These are phyloP conservation scores for Magnusiomyces ingens DNA, from an alignment of 1,139 yeast species.

Conservation along the genomic window DNA sequence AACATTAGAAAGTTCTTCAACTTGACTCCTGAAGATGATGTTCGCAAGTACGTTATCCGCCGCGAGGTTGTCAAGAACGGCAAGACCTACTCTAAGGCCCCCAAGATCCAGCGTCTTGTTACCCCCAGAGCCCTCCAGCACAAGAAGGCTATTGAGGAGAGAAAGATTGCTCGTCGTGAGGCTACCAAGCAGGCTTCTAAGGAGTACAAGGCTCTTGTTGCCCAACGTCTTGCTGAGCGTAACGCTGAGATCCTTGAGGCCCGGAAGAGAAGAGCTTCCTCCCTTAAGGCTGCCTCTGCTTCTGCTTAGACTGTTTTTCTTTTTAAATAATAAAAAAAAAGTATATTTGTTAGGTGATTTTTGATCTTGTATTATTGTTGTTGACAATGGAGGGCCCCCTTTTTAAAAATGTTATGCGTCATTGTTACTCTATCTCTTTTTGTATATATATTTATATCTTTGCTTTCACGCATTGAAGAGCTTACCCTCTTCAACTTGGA, in stretches of 20 bases:
- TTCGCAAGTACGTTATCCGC: conserved; percentile 92
- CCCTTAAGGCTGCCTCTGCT: conserved; percentile 53
- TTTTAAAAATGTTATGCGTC: too few relatives aligned
- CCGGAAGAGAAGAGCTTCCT: conserved; percentile 99
- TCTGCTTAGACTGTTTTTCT: conserved; percentile 18
- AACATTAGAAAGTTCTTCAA: conserved; percentile 99
- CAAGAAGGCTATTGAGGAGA: conserved; percentile 94
- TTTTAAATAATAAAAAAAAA: conserved; percentile 5
- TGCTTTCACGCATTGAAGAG: too few relatives aligned
- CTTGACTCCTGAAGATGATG: conserved; percentile 95
- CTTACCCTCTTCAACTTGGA: conserved; percentile 2
- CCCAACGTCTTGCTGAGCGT: conserved; percentile 88
- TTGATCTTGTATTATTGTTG: too few relatives aligned
- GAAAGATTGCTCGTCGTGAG: conserved; percentile 95
- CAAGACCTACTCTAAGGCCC: conserved; percentile 99
- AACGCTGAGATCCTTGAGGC: conserved; percentile 59
- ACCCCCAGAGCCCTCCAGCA: conserved; percentile 99
- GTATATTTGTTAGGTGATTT: background rate
- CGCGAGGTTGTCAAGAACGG: conserved; percentile 98
- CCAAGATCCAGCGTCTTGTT: conserved; percentile 99
- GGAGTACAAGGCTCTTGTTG: conserved; percentile 98
- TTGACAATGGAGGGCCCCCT: too few relatives aligned
- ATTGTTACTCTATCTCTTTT: too few relatives aligned
- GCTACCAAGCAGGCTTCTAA: conserved; percentile 99
- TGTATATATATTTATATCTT: too few relatives aligned